Evolutionary conservation across 371 early-diverging fungal species (phyloP).

Genomic region (Mucor ambiguus): DNA sequence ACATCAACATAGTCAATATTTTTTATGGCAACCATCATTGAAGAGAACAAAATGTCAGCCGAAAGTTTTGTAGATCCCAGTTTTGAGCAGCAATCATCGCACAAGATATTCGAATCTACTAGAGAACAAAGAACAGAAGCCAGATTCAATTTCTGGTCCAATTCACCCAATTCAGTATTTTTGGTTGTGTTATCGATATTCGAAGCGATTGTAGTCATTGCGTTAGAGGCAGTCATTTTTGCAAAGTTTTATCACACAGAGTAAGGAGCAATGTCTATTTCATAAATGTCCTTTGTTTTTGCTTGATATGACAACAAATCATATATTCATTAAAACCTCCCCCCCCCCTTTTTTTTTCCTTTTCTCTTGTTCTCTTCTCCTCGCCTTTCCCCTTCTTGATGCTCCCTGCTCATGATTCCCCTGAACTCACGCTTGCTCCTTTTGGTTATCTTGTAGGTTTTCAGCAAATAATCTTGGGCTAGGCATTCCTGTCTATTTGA

Average conservation of each 20-base stretch:
- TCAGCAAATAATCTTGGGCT: constrained; percentile 27
- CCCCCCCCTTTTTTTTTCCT: neutral
- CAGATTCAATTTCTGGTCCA: constrained; percentile 35
- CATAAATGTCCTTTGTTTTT: neutral
- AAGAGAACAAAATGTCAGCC: constrained; percentile 20
- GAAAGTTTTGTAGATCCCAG: constrained; percentile 17
- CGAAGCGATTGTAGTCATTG: constrained; percentile 74
- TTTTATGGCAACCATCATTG: neutral
- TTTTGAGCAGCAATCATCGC: constrained; percentile 25
- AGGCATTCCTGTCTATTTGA: constrained; percentile 74
- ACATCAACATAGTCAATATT: neutral
- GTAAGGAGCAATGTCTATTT: constrained; percentile 15
- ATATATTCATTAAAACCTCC: neutral
- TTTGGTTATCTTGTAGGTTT: constrained; percentile 18
- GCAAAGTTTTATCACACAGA: constrained; percentile 50
- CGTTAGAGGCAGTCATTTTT: constrained; percentile 67
- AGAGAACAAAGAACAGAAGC: constrained; percentile 21
- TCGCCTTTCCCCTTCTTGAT: neutral
- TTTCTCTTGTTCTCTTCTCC: too few species aligned
- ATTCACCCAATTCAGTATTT: constrained; percentile 47
- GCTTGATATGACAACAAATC: neutral
- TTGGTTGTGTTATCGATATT: constrained; percentile 50
- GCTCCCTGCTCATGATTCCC: neutral
- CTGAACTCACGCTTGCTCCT: neutral
- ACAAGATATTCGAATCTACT: constrained; percentile 27